Evolutionary conservation across 768 basidiomycete genomes (phyloP).

Genomic region (Rhodotorula paludigena): DNA sequence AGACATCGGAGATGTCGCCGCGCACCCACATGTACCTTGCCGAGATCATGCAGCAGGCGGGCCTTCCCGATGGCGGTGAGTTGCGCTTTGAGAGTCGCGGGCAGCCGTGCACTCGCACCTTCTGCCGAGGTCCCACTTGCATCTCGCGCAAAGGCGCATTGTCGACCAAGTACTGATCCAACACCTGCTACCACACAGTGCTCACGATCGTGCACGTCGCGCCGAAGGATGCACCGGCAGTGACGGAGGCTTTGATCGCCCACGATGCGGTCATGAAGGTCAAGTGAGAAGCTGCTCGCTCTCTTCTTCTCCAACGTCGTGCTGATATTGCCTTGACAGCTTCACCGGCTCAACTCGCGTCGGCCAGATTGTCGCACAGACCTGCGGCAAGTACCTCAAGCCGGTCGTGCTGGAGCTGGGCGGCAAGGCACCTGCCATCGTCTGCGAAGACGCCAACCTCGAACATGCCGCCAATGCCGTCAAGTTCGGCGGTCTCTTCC

Average conservation of each 20-base stretch:
- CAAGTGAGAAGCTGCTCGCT: slow-evolving; percentile 29
- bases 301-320: background rate
- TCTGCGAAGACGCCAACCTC: slow-evolving; percentile 48
- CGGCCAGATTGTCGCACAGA: slow-evolving; percentile 45
- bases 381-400: slow-evolving; percentile 49
- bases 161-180: background rate
- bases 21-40: slow-evolving; percentile 45
- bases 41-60: slow-evolving; percentile 48
- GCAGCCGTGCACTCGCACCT: too few species aligned
- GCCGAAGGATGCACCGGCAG: slow-evolving; percentile 40
- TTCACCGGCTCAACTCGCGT: slow-evolving; percentile 47
- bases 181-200: slow-evolving; percentile 15
- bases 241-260: slow-evolving; percentile 43
- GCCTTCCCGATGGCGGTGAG: slow-evolving; percentile 46
- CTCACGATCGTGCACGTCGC: slow-evolving; percentile 47
- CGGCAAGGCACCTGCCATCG: slow-evolving; percentile 49
- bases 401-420: slow-evolving; percentile 44
- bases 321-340: slow-evolving; percentile 19
- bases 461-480: slow-evolving; percentile 37
- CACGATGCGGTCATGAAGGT: slow-evolving; percentile 39
- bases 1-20: slow-evolving; percentile 47
- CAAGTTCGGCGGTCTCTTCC: slow-evolving; percentile 36
- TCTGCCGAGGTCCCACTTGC: too few species aligned
- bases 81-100: too few species aligned
- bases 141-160: too few species aligned